Base-by-base conservation (phyloP, 2,329 filamentous ascomycete genomes). In the Penicillium hesseltinei region DNA sequence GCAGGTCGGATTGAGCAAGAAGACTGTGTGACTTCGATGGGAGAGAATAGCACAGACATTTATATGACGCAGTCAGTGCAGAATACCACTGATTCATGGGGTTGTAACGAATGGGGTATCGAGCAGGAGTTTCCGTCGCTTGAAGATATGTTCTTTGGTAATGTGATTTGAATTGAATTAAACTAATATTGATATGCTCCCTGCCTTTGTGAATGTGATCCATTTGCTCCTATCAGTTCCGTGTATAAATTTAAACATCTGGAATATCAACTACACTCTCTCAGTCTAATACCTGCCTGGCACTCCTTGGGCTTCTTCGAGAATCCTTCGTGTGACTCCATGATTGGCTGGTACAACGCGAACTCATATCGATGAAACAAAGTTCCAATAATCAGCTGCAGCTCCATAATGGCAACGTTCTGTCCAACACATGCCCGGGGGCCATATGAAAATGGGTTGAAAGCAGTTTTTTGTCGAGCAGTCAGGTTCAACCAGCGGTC, bases 391-490 rank as follows among this genome's bases (percentile, higher is more conserved):
- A 75, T 76, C 42, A 77, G 62, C 13, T 73, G 67, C 54, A 77
- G 61, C 47, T 76, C 74, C 72, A 78, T 77, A 40, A 75, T 69
- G 3, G 76, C 76, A 27, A 78, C 71, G 58, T 78, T 77, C 42
- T 74, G 70, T 4, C 75, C 75, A 33, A 78, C 73, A 56, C 76
- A 78, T n/a, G 75, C 72, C 15, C 76, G 66, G 8, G 76, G 75
- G 2, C 75, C 76, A 55, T 75, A 75, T 25, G 72, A 76, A 60
- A 78, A 78, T 7, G 74, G 73, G 46, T 76, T 75, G 58, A 77
- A 77, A 0, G 51, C 50, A 0, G 68, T 66, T 42, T 66, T 63
- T 63, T 76, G 76, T 62, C 74, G 73, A 45, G 59, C 27, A 17
- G 61, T 62, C n/a, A 64, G 43, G 19, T 59, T 44, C 10, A 68